These are phyloP conservation scores for Pseudogymnoascus sp. DNA, from an alignment of 2,329 filamentous ascomycete species.

Conservation along the genomic window DNA sequence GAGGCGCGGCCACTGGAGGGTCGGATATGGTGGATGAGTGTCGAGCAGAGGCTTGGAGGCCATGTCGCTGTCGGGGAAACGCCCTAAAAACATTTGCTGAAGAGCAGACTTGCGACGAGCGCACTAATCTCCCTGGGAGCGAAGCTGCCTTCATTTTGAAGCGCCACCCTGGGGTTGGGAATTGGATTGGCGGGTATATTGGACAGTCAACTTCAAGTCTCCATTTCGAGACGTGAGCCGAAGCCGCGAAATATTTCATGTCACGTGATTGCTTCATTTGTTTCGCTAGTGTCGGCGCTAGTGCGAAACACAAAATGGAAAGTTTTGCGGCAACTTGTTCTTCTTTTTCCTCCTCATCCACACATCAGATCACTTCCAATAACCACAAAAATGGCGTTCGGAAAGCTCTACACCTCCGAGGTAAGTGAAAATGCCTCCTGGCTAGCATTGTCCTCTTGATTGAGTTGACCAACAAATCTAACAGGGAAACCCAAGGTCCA, in stretches of 20 bases:
- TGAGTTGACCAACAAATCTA: slow-evolving; percentile 17
- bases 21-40: slow-evolving; percentile 23
- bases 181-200: slow-evolving; percentile 6
- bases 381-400: slow-evolving; percentile 71
- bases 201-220: background rate
- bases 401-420: slow-evolving; percentile 86
- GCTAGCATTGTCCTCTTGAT: slow-evolving; percentile 19
- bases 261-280: background rate
- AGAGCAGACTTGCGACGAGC: slow-evolving; percentile 2
- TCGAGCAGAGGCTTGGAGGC: slow-evolving; percentile 13
- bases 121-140: slow-evolving; percentile 21
- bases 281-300: slow-evolving; percentile 2
- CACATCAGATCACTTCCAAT: slow-evolving; percentile 1
- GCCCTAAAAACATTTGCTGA: background rate
- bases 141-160: slow-evolving; percentile 26
- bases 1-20: slow-evolving; percentile 34
- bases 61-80: background rate
- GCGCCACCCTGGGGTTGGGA: slow-evolving; percentile 5
- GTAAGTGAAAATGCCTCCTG: slow-evolving; percentile 41
- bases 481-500: slow-evolving; percentile 83
- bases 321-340: slow-evolving; percentile 4
- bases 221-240: background rate
- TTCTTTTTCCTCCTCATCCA: slow-evolving; percentile 8
- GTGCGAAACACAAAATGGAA: slow-evolving; percentile 4
- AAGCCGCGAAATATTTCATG: slow-evolving; percentile 6